Evolutionary conservation across 2,329 filamentous ascomycete genomes (phyloP), one percentile per base, ranked within the genome.

Genomic region (Sclerotinia borealis): DNA sequence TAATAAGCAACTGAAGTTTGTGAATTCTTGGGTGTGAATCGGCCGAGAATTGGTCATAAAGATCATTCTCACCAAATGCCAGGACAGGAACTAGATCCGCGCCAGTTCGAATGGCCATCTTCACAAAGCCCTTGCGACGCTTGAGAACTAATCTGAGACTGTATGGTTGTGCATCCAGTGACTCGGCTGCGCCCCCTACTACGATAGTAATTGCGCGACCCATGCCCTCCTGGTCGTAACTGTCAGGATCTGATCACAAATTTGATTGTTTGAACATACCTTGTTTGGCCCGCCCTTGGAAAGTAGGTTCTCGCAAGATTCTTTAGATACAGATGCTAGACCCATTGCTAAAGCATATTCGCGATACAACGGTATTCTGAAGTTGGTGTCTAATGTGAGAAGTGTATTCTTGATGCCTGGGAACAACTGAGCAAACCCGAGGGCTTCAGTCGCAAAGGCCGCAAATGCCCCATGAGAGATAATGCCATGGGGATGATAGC

Each of bases 161-260:
- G 58, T 90, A 85, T 0, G 95, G 95, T 65, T 89, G 86, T 0
- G 93, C 92, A 74, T 96, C 91, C 3, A 99, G 86, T 1, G 91
- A 95, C 77, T 99, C 95, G 19, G 92, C 85, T 4, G 95, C 95
- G 10, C 95, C 95, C 56, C 95, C 95, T 49, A 98, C 83, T 22
- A 98, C 95, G 70, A 99, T 96, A 2, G 95, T 97, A 64, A 98
- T 96, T 55, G 91, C 93, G n/a, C 93, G 89, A 19, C 95, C 93
- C 87, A 93, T 93, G 31, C 93, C 93, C 72, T 93, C 88, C 69
- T 73, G 60, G 79, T 60, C 27, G 19, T 13, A 4, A 41, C 10
- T 54, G 63, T 66, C 50, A 68, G 51, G 1, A 43, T 25, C 15
- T 11, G 37, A 22, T 39, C 17, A 49, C 10, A 25, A n/a, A 22